phyloP scores from a whole-genome alignment of 2,329 filamentous ascomycete genomes.

The Claviceps quebecensis region DNA sequence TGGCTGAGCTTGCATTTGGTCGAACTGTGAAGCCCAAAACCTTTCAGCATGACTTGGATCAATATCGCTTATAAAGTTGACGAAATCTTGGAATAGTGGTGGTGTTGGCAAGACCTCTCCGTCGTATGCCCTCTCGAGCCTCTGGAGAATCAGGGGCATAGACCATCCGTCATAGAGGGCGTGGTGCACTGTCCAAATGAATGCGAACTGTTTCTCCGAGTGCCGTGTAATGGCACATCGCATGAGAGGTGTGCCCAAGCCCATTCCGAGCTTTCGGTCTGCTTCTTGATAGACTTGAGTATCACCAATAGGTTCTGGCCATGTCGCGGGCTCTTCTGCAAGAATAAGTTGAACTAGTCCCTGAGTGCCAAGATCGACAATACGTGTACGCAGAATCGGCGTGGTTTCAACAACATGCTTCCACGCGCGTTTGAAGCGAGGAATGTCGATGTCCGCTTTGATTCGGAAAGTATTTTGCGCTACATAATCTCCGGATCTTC shows the following conservation, averaged over 20 bases:
- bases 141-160: constrained; percentile 27
- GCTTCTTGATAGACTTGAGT: constrained; percentile 21
- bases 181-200: constrained; percentile 28
- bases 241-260: constrained; percentile 26
- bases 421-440: constrained; percentile 3
- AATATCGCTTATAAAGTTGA: constrained; percentile 17
- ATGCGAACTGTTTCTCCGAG: constrained; percentile 23
- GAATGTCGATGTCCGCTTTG: background rate
- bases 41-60: background rate
- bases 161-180: constrained; percentile 38
- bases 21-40: constrained; percentile 2
- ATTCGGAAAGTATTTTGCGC: background rate
- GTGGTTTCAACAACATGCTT: background rate
- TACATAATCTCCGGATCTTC: constrained; percentile 2
- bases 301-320: constrained; percentile 8
- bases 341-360: constrained; percentile 2
- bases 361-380: background rate
- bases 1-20: background rate
- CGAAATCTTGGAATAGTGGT: constrained; percentile 24
- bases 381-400: constrained; percentile 5
- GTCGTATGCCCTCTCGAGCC: constrained; percentile 23
- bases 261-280: constrained; percentile 22
- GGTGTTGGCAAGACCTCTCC: constrained; percentile 13
- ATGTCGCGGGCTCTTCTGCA: constrained; percentile 11
- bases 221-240: constrained; percentile 25